phyloP scores from a whole-genome alignment of 2,329 filamentous ascomycete species.

The Cadophora malorum region DNA sequence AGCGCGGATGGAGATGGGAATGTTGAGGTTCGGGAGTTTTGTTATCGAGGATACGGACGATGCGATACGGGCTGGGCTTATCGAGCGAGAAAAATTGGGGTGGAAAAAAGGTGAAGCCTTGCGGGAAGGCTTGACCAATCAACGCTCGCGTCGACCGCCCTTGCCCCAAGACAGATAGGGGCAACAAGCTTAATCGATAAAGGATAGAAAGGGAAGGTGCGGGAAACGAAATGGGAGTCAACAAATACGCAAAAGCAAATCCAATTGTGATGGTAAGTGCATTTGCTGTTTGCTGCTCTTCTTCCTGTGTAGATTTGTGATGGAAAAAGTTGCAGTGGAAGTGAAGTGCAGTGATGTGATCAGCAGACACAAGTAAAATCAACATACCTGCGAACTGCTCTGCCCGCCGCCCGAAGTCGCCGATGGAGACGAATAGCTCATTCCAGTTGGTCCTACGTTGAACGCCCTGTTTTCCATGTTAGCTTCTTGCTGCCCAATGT shows the following conservation, averaged over 20 bases:
- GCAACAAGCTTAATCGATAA: constrained; percentile 23
- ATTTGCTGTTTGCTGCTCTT: not conserved
- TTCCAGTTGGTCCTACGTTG: constrained; percentile 39
- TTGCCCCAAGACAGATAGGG: constrained; percentile 22
- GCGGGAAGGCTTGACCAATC: constrained; percentile 11
- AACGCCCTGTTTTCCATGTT: constrained; percentile 40
- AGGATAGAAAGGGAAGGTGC: constrained; percentile 13
- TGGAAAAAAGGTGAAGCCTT: constrained; percentile 18
- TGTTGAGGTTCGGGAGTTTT: constrained; percentile 18
- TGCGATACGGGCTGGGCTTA: constrained; percentile 16
- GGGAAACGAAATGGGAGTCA: not conserved
- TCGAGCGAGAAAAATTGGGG: constrained; percentile 15
- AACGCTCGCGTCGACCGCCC: not conserved
- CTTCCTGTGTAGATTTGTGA: not conserved
- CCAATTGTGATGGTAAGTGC: not conserved
- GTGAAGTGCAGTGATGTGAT: not conserved
- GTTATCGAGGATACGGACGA: constrained; percentile 18
- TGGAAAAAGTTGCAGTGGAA: constrained; percentile 14
- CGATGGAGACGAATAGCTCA: constrained; percentile 68
- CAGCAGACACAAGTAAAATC: constrained; percentile 20
- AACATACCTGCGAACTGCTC: constrained; percentile 63
- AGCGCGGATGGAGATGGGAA: constrained; percentile 47
- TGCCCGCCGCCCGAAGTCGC: constrained; percentile 67
- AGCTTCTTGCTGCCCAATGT: constrained; percentile 30
- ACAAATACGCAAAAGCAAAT: constrained; percentile 6